Evolutionary conservation across 2,329 filamentous ascomycete species (phyloP).

Genomic region (Ilyonectria sp.): DNA sequence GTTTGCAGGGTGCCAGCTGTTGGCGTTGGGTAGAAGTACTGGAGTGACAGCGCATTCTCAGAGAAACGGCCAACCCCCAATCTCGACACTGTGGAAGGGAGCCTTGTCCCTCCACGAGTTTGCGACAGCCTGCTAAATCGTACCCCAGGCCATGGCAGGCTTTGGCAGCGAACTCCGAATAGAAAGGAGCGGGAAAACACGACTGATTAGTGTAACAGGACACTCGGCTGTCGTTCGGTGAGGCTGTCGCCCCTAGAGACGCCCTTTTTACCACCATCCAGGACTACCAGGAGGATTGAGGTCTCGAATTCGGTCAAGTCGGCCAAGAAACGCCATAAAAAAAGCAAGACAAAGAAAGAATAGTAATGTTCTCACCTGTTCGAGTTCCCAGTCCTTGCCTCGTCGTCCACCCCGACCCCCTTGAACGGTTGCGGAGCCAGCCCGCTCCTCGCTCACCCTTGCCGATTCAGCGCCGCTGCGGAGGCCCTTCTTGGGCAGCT

Average conservation of each 20-base stretch:
- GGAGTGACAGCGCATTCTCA: conserved; percentile 27
- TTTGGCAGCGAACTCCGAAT: neutral
- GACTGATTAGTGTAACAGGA: neutral
- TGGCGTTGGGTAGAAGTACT: conserved; percentile 14
- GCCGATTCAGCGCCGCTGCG: conserved; percentile 64
- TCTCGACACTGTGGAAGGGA: conserved; percentile 20
- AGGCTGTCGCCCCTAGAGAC: conserved; percentile 2
- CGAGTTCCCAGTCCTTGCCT: conserved; percentile 85
- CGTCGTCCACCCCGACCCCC: conserved; percentile 80
- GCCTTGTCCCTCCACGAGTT: conserved; percentile 4
- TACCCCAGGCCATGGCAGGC: neutral
- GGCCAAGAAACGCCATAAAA: neutral
- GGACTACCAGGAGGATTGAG: conserved; percentile 9
- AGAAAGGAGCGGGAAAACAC: neutral
- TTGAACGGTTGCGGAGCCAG: conserved; percentile 70
- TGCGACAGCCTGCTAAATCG: neutral
- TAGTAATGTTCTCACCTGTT: conserved; percentile 73
- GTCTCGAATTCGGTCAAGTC: neutral
- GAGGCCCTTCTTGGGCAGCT: conserved; percentile 66
- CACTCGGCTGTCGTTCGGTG: neutral
- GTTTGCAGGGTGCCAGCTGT: neutral
- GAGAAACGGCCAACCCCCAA: conserved; percentile 23
- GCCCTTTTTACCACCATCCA: neutral
- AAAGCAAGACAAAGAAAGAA: conserved; percentile 20
- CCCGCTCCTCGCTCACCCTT: conserved; percentile 83